These are phyloP conservation scores for Backusella macrospora DNA, from an alignment of 192 early-diverging fungal genomes.

Conservation along the genomic window DNA sequence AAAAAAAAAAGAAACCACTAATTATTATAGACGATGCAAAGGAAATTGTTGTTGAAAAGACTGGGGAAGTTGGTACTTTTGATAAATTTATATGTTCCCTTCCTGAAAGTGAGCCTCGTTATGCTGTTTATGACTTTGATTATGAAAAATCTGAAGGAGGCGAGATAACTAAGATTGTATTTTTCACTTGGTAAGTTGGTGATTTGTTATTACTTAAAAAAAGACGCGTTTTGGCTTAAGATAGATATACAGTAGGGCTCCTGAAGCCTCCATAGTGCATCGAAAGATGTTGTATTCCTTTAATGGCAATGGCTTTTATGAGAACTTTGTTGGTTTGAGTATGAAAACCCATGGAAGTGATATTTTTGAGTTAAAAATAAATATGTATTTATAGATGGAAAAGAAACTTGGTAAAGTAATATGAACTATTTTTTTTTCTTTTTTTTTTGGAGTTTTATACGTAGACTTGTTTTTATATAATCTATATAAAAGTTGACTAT, in stretches of 20 bases:
- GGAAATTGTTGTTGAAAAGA: conserved; percentile 70
- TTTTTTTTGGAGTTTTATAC: no score
- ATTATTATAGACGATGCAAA: conserved; percentile 57
- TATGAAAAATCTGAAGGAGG: conserved; percentile 67
- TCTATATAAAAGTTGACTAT: conserved; percentile 48
- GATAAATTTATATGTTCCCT: conserved; percentile 69
- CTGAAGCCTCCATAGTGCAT: conserved; percentile 74
- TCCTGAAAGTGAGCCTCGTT: conserved; percentile 74
- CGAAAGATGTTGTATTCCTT: conserved; percentile 92
- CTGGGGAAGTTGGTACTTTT: conserved; percentile 54
- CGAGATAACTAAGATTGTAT: conserved; percentile 83
- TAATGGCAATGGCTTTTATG: conserved; percentile 77
- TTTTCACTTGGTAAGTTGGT: conserved; percentile 84
- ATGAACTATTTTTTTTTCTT: no score
- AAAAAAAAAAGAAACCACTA: no score
- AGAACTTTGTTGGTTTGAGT: conserved; percentile 70
- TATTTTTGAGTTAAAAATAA: conserved; percentile 69
- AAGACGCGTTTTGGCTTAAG: no score
- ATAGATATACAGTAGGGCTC: no score
- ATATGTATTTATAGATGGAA: not conserved
- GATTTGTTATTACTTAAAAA: no score
- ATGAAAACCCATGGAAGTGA: conserved; percentile 88
- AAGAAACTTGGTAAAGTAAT: no score
- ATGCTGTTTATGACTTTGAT: conserved; percentile 88
- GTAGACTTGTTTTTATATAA: no score